Conservation (phyloP, 129 eudicot genomes). For the Chrysanthemum lavandulifolium region DNA sequence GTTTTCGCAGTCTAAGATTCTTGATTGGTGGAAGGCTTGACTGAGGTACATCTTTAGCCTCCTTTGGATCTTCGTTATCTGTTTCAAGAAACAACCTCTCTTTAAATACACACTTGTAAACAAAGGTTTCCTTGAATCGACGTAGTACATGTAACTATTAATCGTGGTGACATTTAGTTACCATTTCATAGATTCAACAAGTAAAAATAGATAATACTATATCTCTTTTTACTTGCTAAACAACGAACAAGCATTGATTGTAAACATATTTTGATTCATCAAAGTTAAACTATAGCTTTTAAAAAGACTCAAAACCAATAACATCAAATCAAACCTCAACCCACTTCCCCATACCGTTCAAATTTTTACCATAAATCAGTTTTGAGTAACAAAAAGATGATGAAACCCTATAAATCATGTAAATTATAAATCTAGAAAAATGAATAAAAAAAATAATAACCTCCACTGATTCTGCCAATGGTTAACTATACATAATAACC, state of each 20-base stretch:
- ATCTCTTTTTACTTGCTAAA: no score
- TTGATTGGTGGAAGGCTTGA: conserved; percentile 26
- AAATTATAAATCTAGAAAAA: neutral
- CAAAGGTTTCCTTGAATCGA: neutral
- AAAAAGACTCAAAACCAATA: neutral
- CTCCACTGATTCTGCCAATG: neutral
- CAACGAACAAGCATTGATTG: no score
- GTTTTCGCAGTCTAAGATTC: conserved; percentile 20
- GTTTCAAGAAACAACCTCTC: conserved; percentile 10
- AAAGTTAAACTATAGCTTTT: conserved; percentile 16
- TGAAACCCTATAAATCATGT: neutral
- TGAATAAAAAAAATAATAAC: neutral
- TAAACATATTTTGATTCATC: conserved; percentile 2
- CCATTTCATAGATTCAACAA: neutral
- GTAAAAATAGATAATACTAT: neutral
- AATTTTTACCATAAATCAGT: neutral
- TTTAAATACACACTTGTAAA: neutral
- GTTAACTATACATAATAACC: neutral
- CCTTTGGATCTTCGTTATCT: conserved; percentile 28
- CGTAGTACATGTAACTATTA: neutral
- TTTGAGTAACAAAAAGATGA: no score
- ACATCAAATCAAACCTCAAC: neutral
- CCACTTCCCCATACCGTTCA: neutral
- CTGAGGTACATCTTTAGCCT: neutral
- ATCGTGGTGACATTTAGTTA: neutral